phyloP scores from a whole-genome alignment of 2,329 filamentous ascomycete species.

The Colletotrichum somersetense region DNA sequence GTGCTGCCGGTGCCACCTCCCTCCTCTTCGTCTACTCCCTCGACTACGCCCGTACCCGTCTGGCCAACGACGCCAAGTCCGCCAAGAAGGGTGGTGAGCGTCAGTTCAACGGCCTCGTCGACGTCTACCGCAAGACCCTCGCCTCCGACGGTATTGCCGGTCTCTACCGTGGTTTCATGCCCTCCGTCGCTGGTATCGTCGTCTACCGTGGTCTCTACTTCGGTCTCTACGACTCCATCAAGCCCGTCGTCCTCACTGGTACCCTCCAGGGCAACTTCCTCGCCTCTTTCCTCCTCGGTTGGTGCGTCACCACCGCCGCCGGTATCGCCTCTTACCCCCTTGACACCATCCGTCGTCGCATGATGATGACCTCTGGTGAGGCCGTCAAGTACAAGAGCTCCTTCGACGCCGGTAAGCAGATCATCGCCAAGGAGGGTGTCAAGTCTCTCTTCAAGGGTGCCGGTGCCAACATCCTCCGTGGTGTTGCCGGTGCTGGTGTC shows the following conservation, averaged over 20 bases:
- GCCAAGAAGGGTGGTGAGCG: constrained; percentile 96
- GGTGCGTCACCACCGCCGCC: constrained; percentile 99
- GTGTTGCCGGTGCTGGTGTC: constrained; percentile 99
- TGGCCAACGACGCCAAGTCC: constrained; percentile 99
- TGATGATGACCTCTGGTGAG: constrained; percentile 99
- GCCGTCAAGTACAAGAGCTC: constrained; percentile 99
- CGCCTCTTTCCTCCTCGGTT: constrained; percentile 98
- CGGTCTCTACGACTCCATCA: constrained; percentile 99
- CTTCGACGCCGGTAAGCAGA: constrained; percentile 94
- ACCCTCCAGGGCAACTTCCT: constrained; percentile 97
- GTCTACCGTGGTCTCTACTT: constrained; percentile 99
- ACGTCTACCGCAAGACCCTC: constrained; percentile 99
- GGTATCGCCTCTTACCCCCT: constrained; percentile 99
- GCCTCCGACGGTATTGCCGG: constrained; percentile 98
- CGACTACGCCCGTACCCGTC: constrained; percentile 99
- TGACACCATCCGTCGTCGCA: constrained; percentile 99
- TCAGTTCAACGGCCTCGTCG: constrained; percentile 99
- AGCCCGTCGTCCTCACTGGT: constrained; percentile 96
- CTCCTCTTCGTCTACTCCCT: constrained; percentile 99
- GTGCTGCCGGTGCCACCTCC: constrained; percentile 99
- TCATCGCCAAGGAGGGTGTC: constrained; percentile 96
- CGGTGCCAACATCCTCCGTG: constrained; percentile 99
- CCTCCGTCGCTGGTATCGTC: constrained; percentile 98
- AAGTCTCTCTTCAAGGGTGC: constrained; percentile 99
- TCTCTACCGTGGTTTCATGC: constrained; percentile 99